Percentiles rank a stretch among this genome's conserved stretches.
These are phyloP conservation scores for Lactarius tabidus DNA, from an alignment of 768 basidiomycete species.

Conservation along the genomic window DNA sequence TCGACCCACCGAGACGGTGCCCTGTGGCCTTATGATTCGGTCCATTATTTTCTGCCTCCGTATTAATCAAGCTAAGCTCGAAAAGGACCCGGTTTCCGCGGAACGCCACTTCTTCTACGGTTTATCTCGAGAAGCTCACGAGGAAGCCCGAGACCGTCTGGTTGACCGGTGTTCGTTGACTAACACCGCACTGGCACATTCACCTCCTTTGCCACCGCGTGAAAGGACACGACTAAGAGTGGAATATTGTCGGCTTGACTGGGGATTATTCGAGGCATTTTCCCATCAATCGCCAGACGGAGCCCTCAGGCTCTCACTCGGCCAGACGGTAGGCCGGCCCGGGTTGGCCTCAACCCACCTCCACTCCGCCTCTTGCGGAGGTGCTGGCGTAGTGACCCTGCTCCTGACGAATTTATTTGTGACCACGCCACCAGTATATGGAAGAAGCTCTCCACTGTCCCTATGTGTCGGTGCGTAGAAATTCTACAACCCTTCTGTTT, in stretches of 20 bases:
- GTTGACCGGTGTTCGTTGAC: conserved; percentile 11
- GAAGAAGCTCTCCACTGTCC: not conserved
- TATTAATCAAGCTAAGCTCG: conserved; percentile 4
- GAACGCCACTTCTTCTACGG: conserved; percentile 22
- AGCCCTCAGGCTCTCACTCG: too few species aligned
- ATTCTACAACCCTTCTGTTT: not conserved
- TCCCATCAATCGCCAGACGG: conserved; percentile 12
- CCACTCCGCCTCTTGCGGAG: not conserved
- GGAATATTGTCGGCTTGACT: conserved; percentile 16
- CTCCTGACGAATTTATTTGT: not conserved
- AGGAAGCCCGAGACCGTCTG: not conserved
- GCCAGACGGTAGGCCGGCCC: not conserved
- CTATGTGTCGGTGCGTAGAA: not conserved
- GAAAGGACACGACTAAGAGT: not conserved
- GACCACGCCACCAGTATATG: not conserved
- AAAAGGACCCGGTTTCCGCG: conserved; percentile 15
- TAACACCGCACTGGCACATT: conserved; percentile 5
- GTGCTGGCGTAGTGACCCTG: not conserved
- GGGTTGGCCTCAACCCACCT: not conserved
- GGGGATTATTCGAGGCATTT: conserved; percentile 5
- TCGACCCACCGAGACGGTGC: not conserved
- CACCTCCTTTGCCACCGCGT: conserved; percentile 11
- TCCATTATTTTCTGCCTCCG: not conserved
- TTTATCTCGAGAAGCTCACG: conserved; percentile 17
- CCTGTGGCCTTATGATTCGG: conserved; percentile 2